Conservation (phyloP, 371 early-diverging fungal genomes). For the Mortierella polycephala region DNA sequence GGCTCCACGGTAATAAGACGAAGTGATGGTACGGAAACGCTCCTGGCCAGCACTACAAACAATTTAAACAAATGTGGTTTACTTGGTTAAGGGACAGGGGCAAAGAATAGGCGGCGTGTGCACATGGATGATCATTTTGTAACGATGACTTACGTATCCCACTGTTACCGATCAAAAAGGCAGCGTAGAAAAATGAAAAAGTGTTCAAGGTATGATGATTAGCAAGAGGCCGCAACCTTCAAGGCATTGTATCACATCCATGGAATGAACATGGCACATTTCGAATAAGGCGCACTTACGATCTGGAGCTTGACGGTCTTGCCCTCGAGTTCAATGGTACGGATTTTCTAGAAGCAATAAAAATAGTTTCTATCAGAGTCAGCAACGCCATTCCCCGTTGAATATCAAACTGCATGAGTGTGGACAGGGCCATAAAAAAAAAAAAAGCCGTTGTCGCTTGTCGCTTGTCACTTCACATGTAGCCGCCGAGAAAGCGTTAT, state of each 20-base stretch:
- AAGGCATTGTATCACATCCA: too few species aligned
- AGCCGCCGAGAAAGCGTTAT: too few species aligned
- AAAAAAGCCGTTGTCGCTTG: too few species aligned
- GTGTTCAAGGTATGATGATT: background rate
- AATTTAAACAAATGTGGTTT: background rate
- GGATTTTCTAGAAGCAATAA: slow-evolving; percentile 89
- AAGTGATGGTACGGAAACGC: slow-evolving; percentile 99
- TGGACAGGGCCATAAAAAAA: too few species aligned
- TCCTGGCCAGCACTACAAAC: slow-evolving; percentile 99
- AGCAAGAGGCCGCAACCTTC: background rate
- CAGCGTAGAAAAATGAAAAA: background rate
- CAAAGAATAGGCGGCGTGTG: slow-evolving; percentile 2
- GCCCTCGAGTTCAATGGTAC: slow-evolving; percentile 98
- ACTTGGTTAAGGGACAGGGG: background rate
- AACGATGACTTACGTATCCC: background rate
- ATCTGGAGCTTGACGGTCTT: slow-evolving; percentile 99
- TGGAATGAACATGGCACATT: background rate
- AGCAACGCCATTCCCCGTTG: background rate
- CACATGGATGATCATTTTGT: background rate
- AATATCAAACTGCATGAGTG: too few species aligned
- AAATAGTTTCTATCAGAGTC: background rate
- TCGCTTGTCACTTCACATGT: too few species aligned
- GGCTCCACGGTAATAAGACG: slow-evolving; percentile 98
- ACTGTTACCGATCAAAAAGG: background rate
- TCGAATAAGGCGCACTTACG: slow-evolving; percentile 57